phyloP scores from a whole-genome alignment of 2,329 filamentous ascomycete genomes.

The Fusarium pseudonygamai region DNA sequence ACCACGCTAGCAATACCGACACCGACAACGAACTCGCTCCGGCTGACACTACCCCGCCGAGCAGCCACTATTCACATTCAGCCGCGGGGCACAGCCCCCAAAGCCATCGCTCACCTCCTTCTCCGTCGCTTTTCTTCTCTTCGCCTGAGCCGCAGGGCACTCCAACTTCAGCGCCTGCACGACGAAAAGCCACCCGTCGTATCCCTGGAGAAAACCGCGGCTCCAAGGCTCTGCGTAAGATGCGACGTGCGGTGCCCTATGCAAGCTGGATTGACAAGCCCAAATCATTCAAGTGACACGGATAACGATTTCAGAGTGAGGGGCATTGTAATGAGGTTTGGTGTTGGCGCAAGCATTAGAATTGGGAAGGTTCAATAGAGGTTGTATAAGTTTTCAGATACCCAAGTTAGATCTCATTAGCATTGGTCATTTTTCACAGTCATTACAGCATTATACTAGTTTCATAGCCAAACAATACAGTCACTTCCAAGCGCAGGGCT shows the following conservation, averaged over 20 bases:
- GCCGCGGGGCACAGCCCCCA: too few species aligned
- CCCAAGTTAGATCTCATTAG: not conserved
- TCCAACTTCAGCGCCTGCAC: not conserved
- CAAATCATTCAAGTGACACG: not conserved
- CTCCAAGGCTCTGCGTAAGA: not conserved
- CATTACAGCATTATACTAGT: not conserved
- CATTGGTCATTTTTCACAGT: not conserved
- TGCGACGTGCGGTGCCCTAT: not conserved
- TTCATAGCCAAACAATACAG: fast-evolving
- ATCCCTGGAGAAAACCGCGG: not conserved
- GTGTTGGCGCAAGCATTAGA: not conserved
- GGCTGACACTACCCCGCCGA: not conserved
- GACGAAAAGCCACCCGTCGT: not conserved
- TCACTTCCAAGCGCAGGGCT: fast-evolving
- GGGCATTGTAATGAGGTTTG: fast-evolving
- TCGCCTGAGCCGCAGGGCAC: not conserved
- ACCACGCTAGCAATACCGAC: not conserved
- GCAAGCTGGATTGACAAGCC: not conserved
- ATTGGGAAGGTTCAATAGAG: too few species aligned
- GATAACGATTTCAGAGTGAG: not conserved
- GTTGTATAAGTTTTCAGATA: not conserved
- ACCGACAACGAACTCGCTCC: too few species aligned
- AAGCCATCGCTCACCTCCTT: fast-evolving
- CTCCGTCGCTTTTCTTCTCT: not conserved
- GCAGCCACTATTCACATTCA: fast-evolving